phyloP scores from a whole-genome alignment of 1,284 basidiomycete species.

The Austroboletus niveus region DNA sequence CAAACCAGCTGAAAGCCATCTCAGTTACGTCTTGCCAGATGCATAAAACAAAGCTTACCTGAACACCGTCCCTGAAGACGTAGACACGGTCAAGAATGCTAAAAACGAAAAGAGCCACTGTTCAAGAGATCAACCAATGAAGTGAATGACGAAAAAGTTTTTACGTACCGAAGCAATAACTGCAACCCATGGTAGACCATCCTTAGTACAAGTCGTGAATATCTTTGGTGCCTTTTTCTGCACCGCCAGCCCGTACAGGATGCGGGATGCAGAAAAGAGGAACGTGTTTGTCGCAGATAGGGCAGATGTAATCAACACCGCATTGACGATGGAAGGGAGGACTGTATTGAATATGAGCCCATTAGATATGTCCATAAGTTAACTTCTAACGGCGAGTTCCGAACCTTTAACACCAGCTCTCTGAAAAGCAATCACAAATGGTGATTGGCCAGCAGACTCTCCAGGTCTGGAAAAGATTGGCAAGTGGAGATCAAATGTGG shows the following conservation, averaged over 20 bases:
- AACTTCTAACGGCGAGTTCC: neutral
- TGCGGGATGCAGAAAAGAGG: constrained; percentile 79
- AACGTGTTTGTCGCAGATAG: constrained; percentile 85
- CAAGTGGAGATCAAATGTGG: constrained; percentile 5
- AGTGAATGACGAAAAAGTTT: neutral
- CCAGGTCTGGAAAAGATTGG: constrained; percentile 29
- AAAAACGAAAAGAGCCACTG: constrained; percentile 36
- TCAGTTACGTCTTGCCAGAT: neutral
- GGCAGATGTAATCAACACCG: constrained; percentile 65
- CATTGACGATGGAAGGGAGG: constrained; percentile 71
- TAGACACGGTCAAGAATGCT: constrained; percentile 21
- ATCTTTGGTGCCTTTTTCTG: constrained; percentile 70
- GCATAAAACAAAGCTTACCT: constrained; percentile 12
- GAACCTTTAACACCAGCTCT: constrained; percentile 69
- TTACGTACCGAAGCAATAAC: constrained; percentile 6
- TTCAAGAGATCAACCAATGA: constrained; percentile 35
- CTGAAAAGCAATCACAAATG: constrained; percentile 82
- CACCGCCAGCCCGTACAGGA: constrained; percentile 79
- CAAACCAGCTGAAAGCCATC: constrained; percentile 40
- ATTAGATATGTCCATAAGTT: neutral
- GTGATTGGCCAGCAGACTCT: constrained; percentile 65
- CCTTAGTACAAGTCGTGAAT: constrained; percentile 59
- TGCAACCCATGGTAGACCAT: constrained; percentile 23
- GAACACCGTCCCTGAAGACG: constrained; percentile 23
- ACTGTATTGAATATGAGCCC: constrained; percentile 29